Percentiles rank a stretch among this genome's conserved stretches.
phyloP scores from a whole-genome alignment of 2,329 filamentous ascomycete genomes.

The Ascochyta fabae region DNA sequence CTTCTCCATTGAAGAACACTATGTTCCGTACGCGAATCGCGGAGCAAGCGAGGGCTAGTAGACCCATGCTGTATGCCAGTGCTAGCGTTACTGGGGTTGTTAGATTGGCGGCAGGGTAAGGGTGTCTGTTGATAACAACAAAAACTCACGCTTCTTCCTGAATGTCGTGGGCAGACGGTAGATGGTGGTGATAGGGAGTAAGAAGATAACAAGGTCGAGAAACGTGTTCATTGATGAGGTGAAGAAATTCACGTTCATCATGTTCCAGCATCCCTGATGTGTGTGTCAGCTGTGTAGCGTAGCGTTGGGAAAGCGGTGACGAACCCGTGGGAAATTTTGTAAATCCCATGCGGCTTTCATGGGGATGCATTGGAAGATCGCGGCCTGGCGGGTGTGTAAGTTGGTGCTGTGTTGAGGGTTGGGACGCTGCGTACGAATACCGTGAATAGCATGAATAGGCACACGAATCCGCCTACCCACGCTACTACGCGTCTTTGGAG shows the following conservation, averaged over 20 bases:
- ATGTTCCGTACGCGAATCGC: neutral
- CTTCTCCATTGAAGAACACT: neutral
- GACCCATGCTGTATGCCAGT: neutral
- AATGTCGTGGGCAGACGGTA: neutral
- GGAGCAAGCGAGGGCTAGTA: neutral
- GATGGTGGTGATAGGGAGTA: neutral
- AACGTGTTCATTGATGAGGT: slow-evolving; percentile 1
- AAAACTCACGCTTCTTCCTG: neutral
- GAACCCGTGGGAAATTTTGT: neutral
- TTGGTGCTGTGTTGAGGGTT: neutral
- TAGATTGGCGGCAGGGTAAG: neutral
- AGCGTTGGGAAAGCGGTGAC: neutral
- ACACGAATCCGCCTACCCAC: neutral
- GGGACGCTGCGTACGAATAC: neutral
- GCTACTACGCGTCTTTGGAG: neutral
- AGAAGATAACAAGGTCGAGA: neutral
- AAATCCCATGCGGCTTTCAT: neutral
- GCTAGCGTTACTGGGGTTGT: neutral
- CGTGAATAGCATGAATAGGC: neutral
- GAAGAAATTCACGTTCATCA: neutral
- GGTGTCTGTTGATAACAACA: too few relatives aligned
- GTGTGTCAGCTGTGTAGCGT: neutral
- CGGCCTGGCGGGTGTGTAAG: neutral
- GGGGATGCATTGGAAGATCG: slow-evolving; percentile 3
- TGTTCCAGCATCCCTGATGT: neutral